These are phyloP conservation scores for Przewalskia tangutica DNA, from an alignment of 257 asterid species.

Conservation along the genomic window DNA sequence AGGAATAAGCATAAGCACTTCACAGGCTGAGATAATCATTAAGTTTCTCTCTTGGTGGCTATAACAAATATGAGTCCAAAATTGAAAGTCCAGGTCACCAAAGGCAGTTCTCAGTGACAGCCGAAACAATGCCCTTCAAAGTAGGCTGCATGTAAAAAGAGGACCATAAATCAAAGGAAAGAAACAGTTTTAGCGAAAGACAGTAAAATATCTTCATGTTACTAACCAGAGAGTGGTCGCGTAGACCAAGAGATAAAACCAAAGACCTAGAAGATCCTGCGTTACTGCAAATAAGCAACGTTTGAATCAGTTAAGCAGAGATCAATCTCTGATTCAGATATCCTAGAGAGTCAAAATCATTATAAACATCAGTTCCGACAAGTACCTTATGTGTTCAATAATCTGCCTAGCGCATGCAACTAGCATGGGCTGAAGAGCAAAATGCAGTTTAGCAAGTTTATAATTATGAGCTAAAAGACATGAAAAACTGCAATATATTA, in stretches of 20 bases:
- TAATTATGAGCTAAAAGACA: background rate
- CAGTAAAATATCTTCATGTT: background rate
- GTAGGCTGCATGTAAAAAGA: slow-evolving; percentile 32
- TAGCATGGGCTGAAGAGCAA: slow-evolving; percentile 65
- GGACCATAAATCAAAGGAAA: background rate
- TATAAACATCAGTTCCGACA: background rate
- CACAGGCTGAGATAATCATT: background rate
- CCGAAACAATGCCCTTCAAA: slow-evolving; percentile 54
- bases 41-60: background rate
- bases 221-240: slow-evolving; percentile 69
- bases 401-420: slow-evolving; percentile 79
- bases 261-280: slow-evolving; percentile 62
- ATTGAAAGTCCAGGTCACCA: slow-evolving; percentile 11
- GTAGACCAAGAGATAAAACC: slow-evolving; percentile 80
- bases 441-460: slow-evolving; percentile 9
- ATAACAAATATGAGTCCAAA: background rate
- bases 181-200: background rate
- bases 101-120: slow-evolving; percentile 41
- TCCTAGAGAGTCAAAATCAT: background rate
- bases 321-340: background rate
- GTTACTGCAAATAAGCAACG: slow-evolving; percentile 35
- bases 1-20: background rate
- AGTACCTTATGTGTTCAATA: slow-evolving; percentile 77
- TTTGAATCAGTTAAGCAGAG: background rate
- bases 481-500: background rate